phyloP scores from a whole-genome alignment of 2,329 filamentous ascomycete species.

The Aspergillus phoenicis region DNA sequence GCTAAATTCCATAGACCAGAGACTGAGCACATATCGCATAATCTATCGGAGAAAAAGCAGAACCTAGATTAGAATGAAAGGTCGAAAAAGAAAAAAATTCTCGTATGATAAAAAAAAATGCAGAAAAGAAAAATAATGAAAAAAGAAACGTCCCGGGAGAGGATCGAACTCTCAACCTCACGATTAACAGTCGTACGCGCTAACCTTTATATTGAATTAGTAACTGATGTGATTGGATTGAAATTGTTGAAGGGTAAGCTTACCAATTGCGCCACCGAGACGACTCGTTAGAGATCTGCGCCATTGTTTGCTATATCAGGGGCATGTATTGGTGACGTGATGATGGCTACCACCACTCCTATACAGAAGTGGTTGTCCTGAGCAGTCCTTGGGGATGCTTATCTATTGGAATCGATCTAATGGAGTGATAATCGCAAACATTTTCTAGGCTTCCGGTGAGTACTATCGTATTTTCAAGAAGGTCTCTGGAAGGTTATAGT shows the following conservation, averaged over 20 bases:
- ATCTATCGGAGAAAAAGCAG: too few species aligned
- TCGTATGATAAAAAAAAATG: too few species aligned
- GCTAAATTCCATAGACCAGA: too few species aligned
- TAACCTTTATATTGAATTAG: background rate
- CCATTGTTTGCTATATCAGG: background rate
- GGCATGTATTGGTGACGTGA: background rate
- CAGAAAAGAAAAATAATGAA: background rate
- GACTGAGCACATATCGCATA: too few species aligned
- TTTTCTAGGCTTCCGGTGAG: too few species aligned
- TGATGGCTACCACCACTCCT: too few species aligned
- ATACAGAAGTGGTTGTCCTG: too few species aligned
- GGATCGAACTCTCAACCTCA: constrained; percentile 7
- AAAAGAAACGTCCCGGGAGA: constrained; percentile 3
- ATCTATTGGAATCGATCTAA: too few species aligned
- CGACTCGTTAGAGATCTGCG: background rate
- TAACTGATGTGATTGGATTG: background rate
- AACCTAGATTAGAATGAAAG: background rate
- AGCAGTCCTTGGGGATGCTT: too few species aligned
- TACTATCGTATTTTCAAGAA: too few species aligned
- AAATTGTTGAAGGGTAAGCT: background rate
- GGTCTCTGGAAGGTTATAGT: too few species aligned
- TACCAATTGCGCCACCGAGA: constrained; percentile 6
- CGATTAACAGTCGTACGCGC: constrained; percentile 7
- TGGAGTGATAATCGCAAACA: too few species aligned
- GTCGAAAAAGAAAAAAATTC: background rate